Evolutionary conservation across 2,329 filamentous ascomycete species (phyloP).

Genomic region (Fusarium compactum): DNA sequence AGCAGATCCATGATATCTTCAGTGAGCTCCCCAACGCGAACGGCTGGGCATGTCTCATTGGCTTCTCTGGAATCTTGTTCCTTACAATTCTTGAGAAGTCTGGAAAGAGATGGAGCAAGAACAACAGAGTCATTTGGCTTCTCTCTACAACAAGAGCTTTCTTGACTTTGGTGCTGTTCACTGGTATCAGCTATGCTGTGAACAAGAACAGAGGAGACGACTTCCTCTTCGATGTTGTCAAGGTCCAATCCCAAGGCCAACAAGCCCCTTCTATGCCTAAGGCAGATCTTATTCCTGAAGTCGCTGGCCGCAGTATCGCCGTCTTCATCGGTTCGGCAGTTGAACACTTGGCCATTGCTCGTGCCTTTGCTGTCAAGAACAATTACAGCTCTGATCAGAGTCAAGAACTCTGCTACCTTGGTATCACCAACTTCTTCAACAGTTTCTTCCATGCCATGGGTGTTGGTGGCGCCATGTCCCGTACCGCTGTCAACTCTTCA

Average conservation of each 20-base stretch:
- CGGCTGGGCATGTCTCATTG: constrained; percentile 69
- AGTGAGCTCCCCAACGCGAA: constrained; percentile 67
- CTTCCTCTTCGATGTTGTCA: constrained; percentile 67
- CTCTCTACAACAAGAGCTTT: constrained; percentile 71
- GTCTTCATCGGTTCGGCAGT: constrained; percentile 71
- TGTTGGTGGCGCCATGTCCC: constrained; percentile 74
- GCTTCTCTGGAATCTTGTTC: constrained; percentile 67
- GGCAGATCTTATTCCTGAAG: constrained; percentile 62
- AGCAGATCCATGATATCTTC: constrained; percentile 70
- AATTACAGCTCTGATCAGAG: constrained; percentile 73
- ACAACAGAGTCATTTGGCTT: constrained; percentile 68
- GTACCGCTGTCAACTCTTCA: constrained; percentile 75
- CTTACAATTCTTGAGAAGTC: constrained; percentile 68
- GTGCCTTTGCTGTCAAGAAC: constrained; percentile 72
- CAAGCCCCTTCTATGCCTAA: constrained; percentile 62
- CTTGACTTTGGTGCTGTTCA: constrained; percentile 70
- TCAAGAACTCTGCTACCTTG: constrained; percentile 74
- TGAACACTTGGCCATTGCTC: constrained; percentile 74
- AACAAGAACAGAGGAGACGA: constrained; percentile 62
- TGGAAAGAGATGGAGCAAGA: constrained; percentile 69
- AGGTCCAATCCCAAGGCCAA: constrained; percentile 68
- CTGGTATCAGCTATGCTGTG: constrained; percentile 71
- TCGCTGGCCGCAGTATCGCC: constrained; percentile 67
- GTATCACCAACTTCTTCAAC: constrained; percentile 72
- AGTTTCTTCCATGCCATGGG: constrained; percentile 74